phyloP scores from a whole-genome alignment of 805 yeast genomes.

The Candida caryicola region DNA sequence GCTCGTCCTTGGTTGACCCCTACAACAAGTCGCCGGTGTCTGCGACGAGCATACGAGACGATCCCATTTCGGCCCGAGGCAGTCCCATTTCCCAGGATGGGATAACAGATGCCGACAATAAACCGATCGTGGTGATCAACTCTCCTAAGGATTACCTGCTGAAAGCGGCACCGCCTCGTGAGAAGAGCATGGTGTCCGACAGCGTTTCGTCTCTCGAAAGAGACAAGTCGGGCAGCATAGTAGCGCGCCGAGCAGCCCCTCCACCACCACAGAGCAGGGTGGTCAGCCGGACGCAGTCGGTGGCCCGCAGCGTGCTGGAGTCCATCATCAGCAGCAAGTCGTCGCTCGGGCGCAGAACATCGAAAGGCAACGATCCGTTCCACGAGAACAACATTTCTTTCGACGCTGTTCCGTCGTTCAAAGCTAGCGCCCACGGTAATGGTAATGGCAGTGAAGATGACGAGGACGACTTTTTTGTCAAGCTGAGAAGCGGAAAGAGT shows the following conservation, averaged over 20 bases:
- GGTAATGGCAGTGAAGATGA: conserved; percentile 8
- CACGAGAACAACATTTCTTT: conserved; percentile 71
- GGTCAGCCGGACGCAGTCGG: conserved; percentile 11
- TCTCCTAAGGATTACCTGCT: too few relatives aligned
- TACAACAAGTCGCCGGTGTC: conserved; percentile 31
- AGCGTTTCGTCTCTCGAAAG: conserved; percentile 3
- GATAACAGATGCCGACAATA: neutral
- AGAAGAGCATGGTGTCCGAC: neutral
- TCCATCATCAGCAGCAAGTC: conserved; percentile 13
- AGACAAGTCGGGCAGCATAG: conserved; percentile 33
- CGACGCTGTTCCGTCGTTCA: conserved; percentile 59
- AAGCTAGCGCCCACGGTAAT: conserved; percentile 20
- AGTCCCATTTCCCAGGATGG: neutral
- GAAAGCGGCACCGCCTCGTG: neutral
- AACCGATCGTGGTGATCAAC: neutral
- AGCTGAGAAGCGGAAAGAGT: conserved; percentile 11
- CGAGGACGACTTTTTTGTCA: conserved; percentile 17
- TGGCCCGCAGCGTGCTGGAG: conserved; percentile 3
- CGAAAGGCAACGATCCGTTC: conserved; percentile 47
- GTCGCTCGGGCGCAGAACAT: conserved; percentile 7
- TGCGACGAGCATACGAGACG: conserved; percentile 29
- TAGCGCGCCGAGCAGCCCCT: conserved; percentile 71
- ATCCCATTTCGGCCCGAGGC: neutral
- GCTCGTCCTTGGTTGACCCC: conserved; percentile 31
- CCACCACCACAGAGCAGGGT: conserved; percentile 51